Base-by-base conservation (phyloP, 371 early-diverging fungal genomes). In the Lichtheimia ramosa region DNA sequence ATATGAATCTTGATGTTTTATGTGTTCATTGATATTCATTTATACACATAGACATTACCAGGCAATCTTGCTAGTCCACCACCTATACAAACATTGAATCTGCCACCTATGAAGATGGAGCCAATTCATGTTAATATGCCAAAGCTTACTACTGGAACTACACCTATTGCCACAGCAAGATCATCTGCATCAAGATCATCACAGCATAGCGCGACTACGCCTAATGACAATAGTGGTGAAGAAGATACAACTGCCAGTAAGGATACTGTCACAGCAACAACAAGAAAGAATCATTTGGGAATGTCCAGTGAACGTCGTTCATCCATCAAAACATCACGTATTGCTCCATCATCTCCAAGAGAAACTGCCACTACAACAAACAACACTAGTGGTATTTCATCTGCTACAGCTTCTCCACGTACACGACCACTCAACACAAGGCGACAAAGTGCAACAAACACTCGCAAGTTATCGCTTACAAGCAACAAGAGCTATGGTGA, bases 91-190 rank as follows among this genome's bases (percentile, higher is more conserved):
- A 57, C 75, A 0, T 39, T 75, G 20, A 66, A 71, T 51, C 23
- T 81, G 23, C 81, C 81, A 23, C 81, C 81, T 4, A 81, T 81
- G 78, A 81, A 77, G 23, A 43, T 81, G 4, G 78, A 77, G 20
- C 81, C 81, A 0, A 69, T 81, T 39, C 62, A 67, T 23, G n/a
- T 75, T 12, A 66, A 57, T 48, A 54, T 80, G 18, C 73, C 75
- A 1, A 62, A 56, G 51, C 12, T 46, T 27, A 50, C 10, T 14
- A 40, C 58, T 54, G 48, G 63, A 12, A 23, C 58, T 0, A 56
- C 62, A 5, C 71, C 73, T 0, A 67, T 73, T 1, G 63, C 70
- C 6, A 68, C 70, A 21, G 61, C 75, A 7, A 63, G 61, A 40
- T 59, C 61, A 16, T 53, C 61, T 8, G 54, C 43, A 20, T 64